A percentile compares a stretch with the other conserved stretches of the same genome.
Conservation (phyloP, 768 basidiomycete species). For the Chlorophyllum brunneum region DNA sequence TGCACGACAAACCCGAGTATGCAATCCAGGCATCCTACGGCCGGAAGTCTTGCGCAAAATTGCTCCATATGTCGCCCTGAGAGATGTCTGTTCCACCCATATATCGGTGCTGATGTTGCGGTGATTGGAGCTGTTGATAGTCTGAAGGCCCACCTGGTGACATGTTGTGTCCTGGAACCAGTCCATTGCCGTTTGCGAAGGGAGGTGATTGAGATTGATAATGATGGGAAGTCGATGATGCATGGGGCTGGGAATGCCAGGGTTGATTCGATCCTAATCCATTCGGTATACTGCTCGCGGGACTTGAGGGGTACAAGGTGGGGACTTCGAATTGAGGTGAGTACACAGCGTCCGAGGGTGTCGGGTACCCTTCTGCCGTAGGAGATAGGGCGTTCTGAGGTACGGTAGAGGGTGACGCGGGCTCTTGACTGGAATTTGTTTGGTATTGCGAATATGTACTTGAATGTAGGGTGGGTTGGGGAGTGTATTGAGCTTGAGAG, state of each 20-base stretch:
- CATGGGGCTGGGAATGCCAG: slow-evolving; percentile 7
- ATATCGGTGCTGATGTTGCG: not conserved
- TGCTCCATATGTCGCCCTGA: slow-evolving; percentile 37
- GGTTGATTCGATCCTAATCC: not conserved
- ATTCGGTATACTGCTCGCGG: not conserved
- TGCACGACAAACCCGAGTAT: not conserved
- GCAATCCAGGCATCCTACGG: not conserved
- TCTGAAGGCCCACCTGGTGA: not conserved
- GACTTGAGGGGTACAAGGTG: not conserved
- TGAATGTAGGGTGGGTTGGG: not conserved
- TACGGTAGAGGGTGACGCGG: not conserved
- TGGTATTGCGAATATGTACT: not conserved
- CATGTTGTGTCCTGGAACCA: not conserved
- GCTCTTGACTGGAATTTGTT: slow-evolving; percentile 2
- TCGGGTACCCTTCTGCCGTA: not conserved
- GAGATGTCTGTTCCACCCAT: slow-evolving; percentile 12
- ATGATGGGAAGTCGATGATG: slow-evolving; percentile 15
- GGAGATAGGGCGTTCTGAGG: not conserved
- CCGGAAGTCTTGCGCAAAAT: slow-evolving; percentile 29
- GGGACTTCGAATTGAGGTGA: slow-evolving; percentile 7
- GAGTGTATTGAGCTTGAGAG: slow-evolving; percentile 5
- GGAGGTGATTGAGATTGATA: slow-evolving; percentile 4
- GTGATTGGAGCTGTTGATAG: slow-evolving; percentile 6
- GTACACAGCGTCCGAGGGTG: not conserved
- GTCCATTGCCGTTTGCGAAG: not conserved